Conservation (phyloP, 441 rosid species). For the Erodium trifolium region DNA sequence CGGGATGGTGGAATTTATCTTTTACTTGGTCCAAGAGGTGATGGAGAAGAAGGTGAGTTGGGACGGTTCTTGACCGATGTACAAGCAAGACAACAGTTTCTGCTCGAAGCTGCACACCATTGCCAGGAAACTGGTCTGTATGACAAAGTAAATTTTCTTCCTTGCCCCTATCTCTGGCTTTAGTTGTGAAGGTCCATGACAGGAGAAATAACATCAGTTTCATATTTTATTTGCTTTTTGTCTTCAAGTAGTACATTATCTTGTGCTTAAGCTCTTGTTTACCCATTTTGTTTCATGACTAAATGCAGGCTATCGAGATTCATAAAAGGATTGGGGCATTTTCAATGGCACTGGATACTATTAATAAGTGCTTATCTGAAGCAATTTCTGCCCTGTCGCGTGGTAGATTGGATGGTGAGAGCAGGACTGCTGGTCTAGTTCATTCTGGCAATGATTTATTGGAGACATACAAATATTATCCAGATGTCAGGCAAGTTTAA, state of each 20-base stretch:
- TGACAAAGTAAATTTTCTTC: slow-evolving; percentile 52
- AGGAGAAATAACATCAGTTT: not conserved
- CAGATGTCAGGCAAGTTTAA: slow-evolving; percentile 60
- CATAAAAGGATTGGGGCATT: slow-evolving; percentile 90
- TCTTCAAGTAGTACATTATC: not conserved
- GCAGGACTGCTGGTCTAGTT: slow-evolving; percentile 72
- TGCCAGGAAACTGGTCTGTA: slow-evolving; percentile 83
- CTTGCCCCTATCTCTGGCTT: slow-evolving; percentile 1
- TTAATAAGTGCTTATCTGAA: slow-evolving; percentile 83
- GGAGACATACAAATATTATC: slow-evolving; percentile 74
- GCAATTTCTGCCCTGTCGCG: slow-evolving; percentile 74
- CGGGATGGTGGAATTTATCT: slow-evolving; percentile 75
- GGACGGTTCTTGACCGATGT: slow-evolving; percentile 56
- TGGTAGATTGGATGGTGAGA: slow-evolving; percentile 85
- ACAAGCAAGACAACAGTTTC: slow-evolving; percentile 61
- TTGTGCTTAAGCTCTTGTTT: slow-evolving; percentile 6
- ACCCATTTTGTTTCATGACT: slow-evolving; percentile 3
- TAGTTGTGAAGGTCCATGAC: not conserved
- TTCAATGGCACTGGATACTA: slow-evolving; percentile 74
- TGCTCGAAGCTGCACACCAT: slow-evolving; percentile 77
- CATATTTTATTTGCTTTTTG: slow-evolving; percentile 3
- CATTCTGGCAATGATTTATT: slow-evolving; percentile 79
- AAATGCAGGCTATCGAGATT: slow-evolving; percentile 69
- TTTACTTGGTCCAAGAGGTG: slow-evolving; percentile 75
- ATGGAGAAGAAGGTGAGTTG: slow-evolving; percentile 90